Percentiles rank a stretch among this genome's conserved stretches.
Conservation (phyloP, 805 yeast genomes). For the Candida quercuum region DNA sequence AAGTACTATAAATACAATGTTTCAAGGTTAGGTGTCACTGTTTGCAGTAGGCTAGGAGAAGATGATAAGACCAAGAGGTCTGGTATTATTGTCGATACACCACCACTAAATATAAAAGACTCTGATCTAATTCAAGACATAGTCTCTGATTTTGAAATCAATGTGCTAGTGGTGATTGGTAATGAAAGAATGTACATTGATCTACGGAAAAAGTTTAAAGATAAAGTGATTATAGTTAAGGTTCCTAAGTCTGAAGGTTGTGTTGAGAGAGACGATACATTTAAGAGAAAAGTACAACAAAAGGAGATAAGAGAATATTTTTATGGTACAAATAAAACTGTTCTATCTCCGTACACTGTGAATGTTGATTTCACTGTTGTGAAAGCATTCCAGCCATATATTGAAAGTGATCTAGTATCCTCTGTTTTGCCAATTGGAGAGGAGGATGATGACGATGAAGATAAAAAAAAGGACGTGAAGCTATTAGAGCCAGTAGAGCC, state of each 20-base stretch:
- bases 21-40: conserved; percentile 27
- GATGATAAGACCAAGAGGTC: conserved; percentile 41
- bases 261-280: conserved; percentile 67
- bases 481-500: conserved; percentile 35
- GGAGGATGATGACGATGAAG: conserved; percentile 25
- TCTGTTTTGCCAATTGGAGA: conserved; percentile 24
- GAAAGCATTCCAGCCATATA: conserved; percentile 52
- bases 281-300: conserved; percentile 66
- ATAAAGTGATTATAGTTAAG: conserved; percentile 40
- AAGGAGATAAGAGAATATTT: conserved; percentile 80
- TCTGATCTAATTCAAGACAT: conserved; percentile 48
- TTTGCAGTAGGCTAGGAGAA: conserved; percentile 41
- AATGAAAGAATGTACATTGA: conserved; percentile 66
- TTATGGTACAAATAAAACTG: conserved; percentile 64
- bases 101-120: conserved; percentile 51
- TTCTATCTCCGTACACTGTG: conserved; percentile 81
- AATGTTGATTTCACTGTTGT: conserved; percentile 63
- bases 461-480: conserved; percentile 18
- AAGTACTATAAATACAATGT: conserved; percentile 21
- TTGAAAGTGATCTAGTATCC: conserved; percentile 11
- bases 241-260: conserved; percentile 73
- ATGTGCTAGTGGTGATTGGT: conserved; percentile 65
- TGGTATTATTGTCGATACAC: conserved; percentile 73
- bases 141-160: conserved; percentile 52
- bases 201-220: conserved; percentile 45